These are phyloP conservation scores for Thelonectria blattea DNA, from an alignment of 2,329 filamentous ascomycete species.

Conservation along the genomic window DNA sequence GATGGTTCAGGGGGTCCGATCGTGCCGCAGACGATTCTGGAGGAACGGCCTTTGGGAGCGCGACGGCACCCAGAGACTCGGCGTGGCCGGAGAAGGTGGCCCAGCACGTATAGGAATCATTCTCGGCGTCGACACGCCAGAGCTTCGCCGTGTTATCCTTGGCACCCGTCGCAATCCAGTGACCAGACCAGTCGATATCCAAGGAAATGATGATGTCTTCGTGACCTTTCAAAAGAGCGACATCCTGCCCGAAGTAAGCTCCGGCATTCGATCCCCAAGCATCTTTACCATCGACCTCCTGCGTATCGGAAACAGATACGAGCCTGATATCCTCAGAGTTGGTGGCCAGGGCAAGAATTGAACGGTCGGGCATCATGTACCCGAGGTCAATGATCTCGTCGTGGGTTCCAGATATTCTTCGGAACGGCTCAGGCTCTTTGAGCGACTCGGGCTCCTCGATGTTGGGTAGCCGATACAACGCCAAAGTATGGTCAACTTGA, in stretches of 20 bases:
- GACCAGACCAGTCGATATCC: slow-evolving; percentile 94
- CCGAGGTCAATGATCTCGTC: slow-evolving; percentile 97
- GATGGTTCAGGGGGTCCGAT: slow-evolving; percentile 75
- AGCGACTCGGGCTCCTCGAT: slow-evolving; percentile 43
- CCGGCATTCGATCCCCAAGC: slow-evolving; percentile 38
- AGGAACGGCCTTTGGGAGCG: slow-evolving; percentile 75
- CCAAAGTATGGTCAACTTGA: slow-evolving; percentile 87
- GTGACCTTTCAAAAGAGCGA: slow-evolving; percentile 85
- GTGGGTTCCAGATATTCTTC: slow-evolving; percentile 91
- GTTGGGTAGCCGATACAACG: slow-evolving; percentile 66
- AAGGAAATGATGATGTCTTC: slow-evolving; percentile 95
- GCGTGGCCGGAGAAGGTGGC: slow-evolving; percentile 89
- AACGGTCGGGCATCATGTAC: slow-evolving; percentile 81
- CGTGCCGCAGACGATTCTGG: slow-evolving; percentile 72
- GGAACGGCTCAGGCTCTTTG: slow-evolving; percentile 59
- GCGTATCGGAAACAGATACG: slow-evolving; percentile 68
- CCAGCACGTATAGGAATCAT: slow-evolving; percentile 78
- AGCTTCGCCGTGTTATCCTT: slow-evolving; percentile 95
- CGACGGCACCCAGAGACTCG: slow-evolving; percentile 89
- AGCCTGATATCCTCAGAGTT: slow-evolving; percentile 94
- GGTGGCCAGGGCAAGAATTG: slow-evolving; percentile 86
- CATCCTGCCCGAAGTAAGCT: slow-evolving; percentile 86
- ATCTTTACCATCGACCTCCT: slow-evolving; percentile 28
- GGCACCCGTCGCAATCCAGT: slow-evolving; percentile 94
- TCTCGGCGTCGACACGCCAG: slow-evolving; percentile 83